Conservation (phyloP, 78 protist genomes). For the Pelomyxa schiedti region DNA sequence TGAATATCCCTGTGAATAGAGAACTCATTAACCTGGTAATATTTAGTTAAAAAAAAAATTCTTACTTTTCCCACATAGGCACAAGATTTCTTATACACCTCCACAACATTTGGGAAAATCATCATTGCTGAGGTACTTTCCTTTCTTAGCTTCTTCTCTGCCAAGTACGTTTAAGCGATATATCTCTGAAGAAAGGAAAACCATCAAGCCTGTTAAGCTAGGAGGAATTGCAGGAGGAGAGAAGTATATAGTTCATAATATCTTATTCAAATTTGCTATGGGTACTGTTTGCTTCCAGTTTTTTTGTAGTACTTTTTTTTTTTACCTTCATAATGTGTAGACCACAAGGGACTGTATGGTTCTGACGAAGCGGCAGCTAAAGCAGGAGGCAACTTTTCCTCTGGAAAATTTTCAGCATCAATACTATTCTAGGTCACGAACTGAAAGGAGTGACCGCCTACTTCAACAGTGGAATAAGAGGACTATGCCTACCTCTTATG, state of each 20-base stretch:
- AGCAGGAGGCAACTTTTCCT: conserved; percentile 33
- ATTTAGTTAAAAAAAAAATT: too few relatives aligned
- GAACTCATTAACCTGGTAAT: neutral
- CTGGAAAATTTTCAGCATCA: neutral
- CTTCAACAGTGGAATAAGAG: conserved; percentile 12
- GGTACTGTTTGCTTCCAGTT: neutral
- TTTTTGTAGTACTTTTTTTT: neutral
- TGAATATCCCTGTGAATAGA: neutral
- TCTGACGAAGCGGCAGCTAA: conserved; percentile 52
- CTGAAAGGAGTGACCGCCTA: conserved; percentile 35
- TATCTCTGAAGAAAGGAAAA: conserved; percentile 20
- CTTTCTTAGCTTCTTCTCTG: too few relatives aligned
- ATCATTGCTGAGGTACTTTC: neutral
- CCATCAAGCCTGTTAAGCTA: conserved; percentile 49
- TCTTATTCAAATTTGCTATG: conserved; percentile 53
- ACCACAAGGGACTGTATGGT: conserved; percentile 40
- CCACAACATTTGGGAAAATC: neutral
- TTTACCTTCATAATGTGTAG: neutral
- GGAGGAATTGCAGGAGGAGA: conserved; percentile 66
- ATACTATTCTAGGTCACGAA: neutral
- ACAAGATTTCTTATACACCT: neutral
- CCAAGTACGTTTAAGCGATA: conserved; percentile 40
- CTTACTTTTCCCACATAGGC: neutral
- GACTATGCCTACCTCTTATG: conserved; percentile 46
- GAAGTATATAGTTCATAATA: conserved; percentile 46